Percentiles rank a stretch among this genome's conserved stretches.
Conservation (phyloP, 148 eudicot genomes). For the Oxyria digyna region DNA sequence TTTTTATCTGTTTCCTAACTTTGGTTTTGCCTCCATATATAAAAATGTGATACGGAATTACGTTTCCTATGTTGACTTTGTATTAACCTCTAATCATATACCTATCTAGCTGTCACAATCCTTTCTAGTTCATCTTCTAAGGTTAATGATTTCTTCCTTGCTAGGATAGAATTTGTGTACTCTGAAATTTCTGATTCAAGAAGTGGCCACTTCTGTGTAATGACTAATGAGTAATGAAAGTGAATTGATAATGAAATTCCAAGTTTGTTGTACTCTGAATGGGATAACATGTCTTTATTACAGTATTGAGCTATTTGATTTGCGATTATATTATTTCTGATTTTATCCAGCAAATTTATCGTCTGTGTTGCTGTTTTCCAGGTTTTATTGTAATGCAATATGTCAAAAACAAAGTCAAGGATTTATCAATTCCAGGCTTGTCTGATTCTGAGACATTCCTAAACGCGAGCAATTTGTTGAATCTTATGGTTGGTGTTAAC, state of each 20-base stretch:
- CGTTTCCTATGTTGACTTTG: neutral
- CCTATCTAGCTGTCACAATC: neutral
- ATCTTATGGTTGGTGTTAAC: constrained; percentile 12
- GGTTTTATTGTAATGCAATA: constrained; percentile 36
- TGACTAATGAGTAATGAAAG: neutral
- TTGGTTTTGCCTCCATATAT: neutral
- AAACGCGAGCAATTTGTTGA: constrained; percentile 26
- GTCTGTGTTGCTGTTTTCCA: constrained; percentile 6
- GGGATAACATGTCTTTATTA: neutral
- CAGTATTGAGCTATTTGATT: neutral
- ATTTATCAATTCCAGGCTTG: constrained; percentile 21
- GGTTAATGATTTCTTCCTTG: neutral
- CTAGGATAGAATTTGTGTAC: neutral
- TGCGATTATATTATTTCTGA: neutral
- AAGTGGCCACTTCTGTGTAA: neutral
- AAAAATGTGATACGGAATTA: neutral
- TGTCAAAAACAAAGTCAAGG: constrained; percentile 27
- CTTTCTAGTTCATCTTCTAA: neutral
- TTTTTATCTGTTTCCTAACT: neutral
- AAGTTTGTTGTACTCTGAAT: neutral
- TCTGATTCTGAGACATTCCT: constrained; percentile 18
- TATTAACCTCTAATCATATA: neutral
- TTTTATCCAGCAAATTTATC: neutral
- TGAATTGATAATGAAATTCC: neutral
- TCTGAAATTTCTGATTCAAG: neutral